A percentile compares a stretch with the other conserved stretches of the same genome.
These are phyloP conservation scores for Mucor irregularis DNA, from an alignment of 371 early-diverging fungal genomes.

Conservation along the genomic window DNA sequence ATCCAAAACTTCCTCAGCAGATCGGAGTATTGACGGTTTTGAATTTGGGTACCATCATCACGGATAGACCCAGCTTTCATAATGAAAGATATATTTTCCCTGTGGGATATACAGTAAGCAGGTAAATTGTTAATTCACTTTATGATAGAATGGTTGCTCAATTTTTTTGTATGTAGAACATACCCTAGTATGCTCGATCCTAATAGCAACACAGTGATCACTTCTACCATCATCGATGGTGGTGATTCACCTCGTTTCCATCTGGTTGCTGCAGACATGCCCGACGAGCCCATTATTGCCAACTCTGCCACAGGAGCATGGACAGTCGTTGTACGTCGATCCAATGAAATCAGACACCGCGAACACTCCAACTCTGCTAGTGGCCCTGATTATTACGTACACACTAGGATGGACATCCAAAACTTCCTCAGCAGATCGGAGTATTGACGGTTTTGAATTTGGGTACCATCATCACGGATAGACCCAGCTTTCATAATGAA, in stretches of 20 bases:
- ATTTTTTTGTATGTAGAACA: constrained; percentile 33
- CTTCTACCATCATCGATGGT: constrained; percentile 81
- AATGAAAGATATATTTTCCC: constrained; percentile 92
- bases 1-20: constrained; percentile 75
- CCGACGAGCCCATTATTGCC: constrained; percentile 67
- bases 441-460: constrained; percentile 71
- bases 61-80: constrained; percentile 82
- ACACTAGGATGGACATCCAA: constrained; percentile 72
- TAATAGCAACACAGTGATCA: constrained; percentile 62
- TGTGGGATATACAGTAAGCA: constrained; percentile 76
- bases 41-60: constrained; percentile 73
- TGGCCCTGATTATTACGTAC: constrained; percentile 93
- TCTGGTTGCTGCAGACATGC: constrained; percentile 77
- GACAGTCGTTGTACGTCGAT: constrained; percentile 82
- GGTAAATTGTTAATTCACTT: constrained; percentile 25
- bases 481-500: constrained; percentile 83
- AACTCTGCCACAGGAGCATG: constrained; percentile 90
- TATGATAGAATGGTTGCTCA: not conserved
- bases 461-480: constrained; percentile 76
- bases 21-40: constrained; percentile 82
- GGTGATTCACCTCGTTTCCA: constrained; percentile 79
- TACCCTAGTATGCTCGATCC: constrained; percentile 81
- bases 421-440: constrained; percentile 81
- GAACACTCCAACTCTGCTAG: constrained; percentile 82
- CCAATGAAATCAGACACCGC: constrained; percentile 76